Evolutionary conservation across 176 grass and related monocot species (phyloP).

Genomic region (Oryza australiensis): DNA sequence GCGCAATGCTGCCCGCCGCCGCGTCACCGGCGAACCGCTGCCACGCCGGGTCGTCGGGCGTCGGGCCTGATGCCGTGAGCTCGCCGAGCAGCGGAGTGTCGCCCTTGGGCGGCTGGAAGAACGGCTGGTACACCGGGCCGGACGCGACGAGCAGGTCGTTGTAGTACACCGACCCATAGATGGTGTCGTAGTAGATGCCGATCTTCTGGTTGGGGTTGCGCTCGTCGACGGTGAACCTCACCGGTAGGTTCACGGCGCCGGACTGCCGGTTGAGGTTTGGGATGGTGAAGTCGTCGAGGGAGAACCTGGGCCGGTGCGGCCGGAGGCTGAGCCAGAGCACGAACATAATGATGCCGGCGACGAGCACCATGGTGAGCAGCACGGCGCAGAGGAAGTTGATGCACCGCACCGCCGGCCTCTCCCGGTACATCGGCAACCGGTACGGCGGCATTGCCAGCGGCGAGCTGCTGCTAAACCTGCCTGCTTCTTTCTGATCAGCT

Average conservation of each 20-base stretch:
- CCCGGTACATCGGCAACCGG: constrained; percentile 18
- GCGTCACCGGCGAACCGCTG: constrained; percentile 43
- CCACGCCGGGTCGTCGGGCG: constrained; percentile 31
- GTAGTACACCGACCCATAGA: constrained; percentile 62
- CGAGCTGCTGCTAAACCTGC: not conserved
- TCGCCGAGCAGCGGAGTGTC: constrained; percentile 42
- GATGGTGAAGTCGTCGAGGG: constrained; percentile 51
- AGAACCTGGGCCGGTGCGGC: constrained; percentile 69
- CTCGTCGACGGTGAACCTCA: constrained; percentile 59
- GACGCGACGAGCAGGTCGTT: constrained; percentile 49
- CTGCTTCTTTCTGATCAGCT: not conserved
- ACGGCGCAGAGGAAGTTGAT: constrained; percentile 58
- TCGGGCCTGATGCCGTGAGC: constrained; percentile 28
- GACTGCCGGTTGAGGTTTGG: constrained; percentile 38
- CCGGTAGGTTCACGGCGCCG: constrained; percentile 42
- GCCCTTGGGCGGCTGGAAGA: constrained; percentile 76
- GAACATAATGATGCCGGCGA: constrained; percentile 67
- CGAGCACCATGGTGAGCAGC: constrained; percentile 55
- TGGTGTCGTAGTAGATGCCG: constrained; percentile 55
- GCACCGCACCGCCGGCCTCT: constrained; percentile 46
- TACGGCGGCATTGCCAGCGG: constrained; percentile 8
- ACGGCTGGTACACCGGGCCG: constrained; percentile 40
- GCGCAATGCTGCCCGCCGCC: constrained; percentile 32
- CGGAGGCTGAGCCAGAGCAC: constrained; percentile 91
- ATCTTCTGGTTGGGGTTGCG: constrained; percentile 82